A percentile compares a stretch with the other conserved stretches of the same genome.
Conservation (phyloP, 2,329 filamentous ascomycete genomes). For the Trichoderma sp. region DNA sequence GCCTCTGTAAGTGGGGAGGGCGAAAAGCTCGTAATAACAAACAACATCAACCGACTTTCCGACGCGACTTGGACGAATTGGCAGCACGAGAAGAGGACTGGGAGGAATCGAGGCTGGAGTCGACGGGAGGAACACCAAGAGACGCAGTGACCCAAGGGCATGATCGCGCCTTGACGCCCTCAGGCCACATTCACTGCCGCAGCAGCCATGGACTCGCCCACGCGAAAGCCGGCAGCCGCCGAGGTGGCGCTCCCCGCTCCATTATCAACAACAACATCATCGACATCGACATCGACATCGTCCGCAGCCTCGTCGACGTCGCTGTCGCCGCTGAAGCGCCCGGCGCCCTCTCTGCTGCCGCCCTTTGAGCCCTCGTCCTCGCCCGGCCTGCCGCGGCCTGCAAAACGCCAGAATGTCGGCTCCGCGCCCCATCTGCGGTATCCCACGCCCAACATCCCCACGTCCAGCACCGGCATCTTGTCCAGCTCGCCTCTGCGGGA, state of each 20-base stretch:
- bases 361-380: slow-evolving; percentile 84
- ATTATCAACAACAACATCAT: slow-evolving; percentile 1
- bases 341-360: slow-evolving; percentile 71
- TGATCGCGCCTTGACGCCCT: slow-evolving; percentile 4
- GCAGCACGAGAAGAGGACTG: not conserved
- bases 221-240: slow-evolving; percentile 36
- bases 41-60: not conserved
- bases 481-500: slow-evolving; percentile 77
- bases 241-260: slow-evolving; percentile 44
- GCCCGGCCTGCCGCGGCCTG: slow-evolving; percentile 68
- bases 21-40: slow-evolving; percentile 1
- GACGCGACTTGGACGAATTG: slow-evolving; percentile 2
- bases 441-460: slow-evolving; percentile 83
- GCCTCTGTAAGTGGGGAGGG: slow-evolving; percentile 24
- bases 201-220: slow-evolving; percentile 47
- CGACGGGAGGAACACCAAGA: not conserved
- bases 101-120: not conserved
- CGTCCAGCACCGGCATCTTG: slow-evolving; percentile 88
- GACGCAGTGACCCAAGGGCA: not conserved
- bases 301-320: slow-evolving; percentile 8
- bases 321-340: slow-evolving; percentile 55
- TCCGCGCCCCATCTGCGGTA: slow-evolving; percentile 67
- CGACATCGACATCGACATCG: not conserved
- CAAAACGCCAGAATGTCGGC: slow-evolving; percentile 65
- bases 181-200: not conserved